Conservation (phyloP, 2,329 filamentous ascomycete species). For the Paraphaeosphaeria minitans region DNA sequence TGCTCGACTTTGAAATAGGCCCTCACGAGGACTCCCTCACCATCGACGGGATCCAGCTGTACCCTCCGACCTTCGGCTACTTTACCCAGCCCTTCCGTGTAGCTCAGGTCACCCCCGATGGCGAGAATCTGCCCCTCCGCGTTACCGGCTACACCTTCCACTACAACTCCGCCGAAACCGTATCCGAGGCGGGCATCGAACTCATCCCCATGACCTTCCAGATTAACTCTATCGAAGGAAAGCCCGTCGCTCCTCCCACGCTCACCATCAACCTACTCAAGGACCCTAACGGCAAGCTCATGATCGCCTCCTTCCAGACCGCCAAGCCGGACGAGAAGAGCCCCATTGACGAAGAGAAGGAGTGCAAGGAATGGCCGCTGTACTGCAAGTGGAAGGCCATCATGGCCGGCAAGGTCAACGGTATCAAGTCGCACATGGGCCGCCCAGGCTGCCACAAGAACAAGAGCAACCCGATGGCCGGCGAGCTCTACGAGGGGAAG, state of each 20-base stretch:
- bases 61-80: constrained; percentile 42
- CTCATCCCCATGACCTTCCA: constrained; percentile 47
- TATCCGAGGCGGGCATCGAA: constrained; percentile 43
- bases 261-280: constrained; percentile 47
- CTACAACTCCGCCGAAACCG: constrained; percentile 42
- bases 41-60: constrained; percentile 46
- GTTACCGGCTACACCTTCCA: constrained; percentile 45
- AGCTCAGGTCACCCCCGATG: constrained; percentile 39
- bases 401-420: constrained; percentile 42
- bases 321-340: constrained; percentile 26
- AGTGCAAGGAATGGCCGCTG: constrained; percentile 45
- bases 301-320: constrained; percentile 45
- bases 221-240: constrained; percentile 42
- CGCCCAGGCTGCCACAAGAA: constrained; percentile 43
- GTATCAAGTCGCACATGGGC: constrained; percentile 38
- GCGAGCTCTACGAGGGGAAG: constrained; percentile 37
- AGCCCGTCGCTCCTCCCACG: constrained; percentile 36
- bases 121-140: constrained; percentile 36
- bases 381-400: constrained; percentile 51
- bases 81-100: constrained; percentile 39
- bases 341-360: constrained; percentile 30
- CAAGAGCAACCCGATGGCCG: constrained; percentile 39
- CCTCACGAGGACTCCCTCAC: constrained; percentile 36
- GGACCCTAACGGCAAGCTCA: constrained; percentile 41
- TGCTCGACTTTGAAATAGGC: constrained; percentile 46